Base-by-base conservation (phyloP, 768 basidiomycete species). In the Boletus subparvulus region DNA sequence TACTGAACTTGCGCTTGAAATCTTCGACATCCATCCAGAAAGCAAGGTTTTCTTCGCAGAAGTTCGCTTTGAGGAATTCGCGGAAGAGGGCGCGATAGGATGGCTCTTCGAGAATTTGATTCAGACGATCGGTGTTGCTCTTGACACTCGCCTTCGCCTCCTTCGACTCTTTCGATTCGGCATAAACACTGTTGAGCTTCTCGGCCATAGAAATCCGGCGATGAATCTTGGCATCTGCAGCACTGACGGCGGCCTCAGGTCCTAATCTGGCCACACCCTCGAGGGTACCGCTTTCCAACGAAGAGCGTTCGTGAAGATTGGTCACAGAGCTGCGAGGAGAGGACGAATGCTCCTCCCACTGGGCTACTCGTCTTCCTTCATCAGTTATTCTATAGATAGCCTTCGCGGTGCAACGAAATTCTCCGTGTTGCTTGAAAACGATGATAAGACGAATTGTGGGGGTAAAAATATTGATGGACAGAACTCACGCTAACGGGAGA, bases 1-100 rank as follows among this genome's bases (percentile, higher is more conserved):
- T 98, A 67, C 85, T 87, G 77, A 99, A 99, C 70, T 94, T 90
- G 66, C 88, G 84, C 75, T 94, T 95, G 78, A 99, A 97, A 70
- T 99, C 97, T 70, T 93, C 84, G 3, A 98, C 95, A 67, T 99
- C 97, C 54, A 98, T 72, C 91, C 94, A 99, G 76, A 98, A 99
- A 46, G 89, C 88, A 62, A 99, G 76, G 70, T 99, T 99, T 78
- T 99, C 97, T 69, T 99, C 97, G 75, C 93, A 98, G 71, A 97
- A 98, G 72, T 98, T 98, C 54, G 85, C 81, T 33, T 92, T 84
- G 52, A 99, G 74, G 78, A 94, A 96, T 61, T 98, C 97, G 56
- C 97, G 87, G 82, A 99, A 99, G 48, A 98, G 77, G 3, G 85
- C 83, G 14, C 97, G 85, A 37, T 95, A 77, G 32, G 88, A 87